Percentiles rank a stretch among this genome's conserved stretches.
phyloP scores from a whole-genome alignment of 495 filamentous ascomycete species.

The Peziza echinospora region DNA sequence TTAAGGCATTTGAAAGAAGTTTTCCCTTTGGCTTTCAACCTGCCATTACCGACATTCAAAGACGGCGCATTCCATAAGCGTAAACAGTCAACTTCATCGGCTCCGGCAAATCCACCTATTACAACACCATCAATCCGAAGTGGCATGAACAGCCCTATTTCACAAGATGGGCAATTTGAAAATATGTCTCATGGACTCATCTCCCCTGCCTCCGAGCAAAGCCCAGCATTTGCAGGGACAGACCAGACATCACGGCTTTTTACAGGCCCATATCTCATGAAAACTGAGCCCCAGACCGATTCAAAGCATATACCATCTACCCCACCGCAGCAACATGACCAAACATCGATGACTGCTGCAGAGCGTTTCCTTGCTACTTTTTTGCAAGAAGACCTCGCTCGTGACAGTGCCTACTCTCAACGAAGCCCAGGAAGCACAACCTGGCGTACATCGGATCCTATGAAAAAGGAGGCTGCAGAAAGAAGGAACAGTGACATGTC shows the following conservation, averaged over 20 bases:
- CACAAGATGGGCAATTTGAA: neutral
- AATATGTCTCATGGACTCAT: neutral
- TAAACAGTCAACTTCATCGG: neutral
- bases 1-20: conserved; percentile 34
- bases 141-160: neutral
- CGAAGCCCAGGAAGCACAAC: too few relatives aligned
- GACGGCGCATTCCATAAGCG: neutral
- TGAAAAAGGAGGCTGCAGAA: too few relatives aligned
- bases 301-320: neutral
- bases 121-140: neutral
- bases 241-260: neutral
- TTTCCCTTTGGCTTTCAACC: conserved; percentile 25
- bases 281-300: neutral
- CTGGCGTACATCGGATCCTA: too few relatives aligned
- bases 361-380: conserved; percentile 7
- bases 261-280: neutral
- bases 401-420: too few relatives aligned
- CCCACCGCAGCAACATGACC: neutral
- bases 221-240: neutral
- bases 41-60: neutral
- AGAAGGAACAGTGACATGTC: too few relatives aligned
- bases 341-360: conserved; percentile 3
- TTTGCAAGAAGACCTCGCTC: too few relatives aligned
- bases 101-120: neutral
- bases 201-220: neutral